phyloP scores from a whole-genome alignment of 2,329 filamentous ascomycete species.

The Colletotrichum sp. region DNA sequence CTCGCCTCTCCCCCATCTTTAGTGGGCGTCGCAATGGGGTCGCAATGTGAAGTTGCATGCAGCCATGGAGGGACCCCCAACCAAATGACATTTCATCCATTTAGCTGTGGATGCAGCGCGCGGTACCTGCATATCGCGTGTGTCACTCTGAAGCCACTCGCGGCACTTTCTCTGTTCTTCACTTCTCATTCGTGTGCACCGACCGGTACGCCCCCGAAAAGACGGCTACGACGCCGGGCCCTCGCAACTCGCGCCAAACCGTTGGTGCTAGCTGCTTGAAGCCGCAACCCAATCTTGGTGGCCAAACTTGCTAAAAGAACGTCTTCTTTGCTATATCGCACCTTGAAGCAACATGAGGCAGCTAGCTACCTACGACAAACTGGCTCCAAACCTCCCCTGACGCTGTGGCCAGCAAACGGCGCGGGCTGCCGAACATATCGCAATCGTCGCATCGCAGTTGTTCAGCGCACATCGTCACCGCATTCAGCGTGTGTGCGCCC shows the following conservation, averaged over 20 bases:
- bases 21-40: not conserved
- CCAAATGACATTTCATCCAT: not conserved
- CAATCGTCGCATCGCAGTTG: not conserved
- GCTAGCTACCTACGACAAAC: not conserved
- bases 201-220: conserved; percentile 7
- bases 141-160: conserved; percentile 14
- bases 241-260: conserved; percentile 7
- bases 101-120: not conserved
- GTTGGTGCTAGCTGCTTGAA: conserved; percentile 14
- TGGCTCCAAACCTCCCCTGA: not conserved
- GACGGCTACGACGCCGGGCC: not conserved
- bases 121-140: conserved; percentile 16
- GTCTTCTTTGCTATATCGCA: not conserved
- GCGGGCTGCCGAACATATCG: not conserved
- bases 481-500: not conserved
- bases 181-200: not conserved
- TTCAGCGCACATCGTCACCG: not conserved
- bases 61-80: not conserved
- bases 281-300: not conserved
- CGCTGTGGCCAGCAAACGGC: not conserved
- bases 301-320: not conserved
- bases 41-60: not conserved
- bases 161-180: not conserved
- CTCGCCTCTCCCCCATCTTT: not conserved
- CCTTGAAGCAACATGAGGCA: conserved; percentile 1